These are phyloP conservation scores for Acorus calamus DNA, from an alignment of 106 monocot genomes.

Conservation along the genomic window DNA sequence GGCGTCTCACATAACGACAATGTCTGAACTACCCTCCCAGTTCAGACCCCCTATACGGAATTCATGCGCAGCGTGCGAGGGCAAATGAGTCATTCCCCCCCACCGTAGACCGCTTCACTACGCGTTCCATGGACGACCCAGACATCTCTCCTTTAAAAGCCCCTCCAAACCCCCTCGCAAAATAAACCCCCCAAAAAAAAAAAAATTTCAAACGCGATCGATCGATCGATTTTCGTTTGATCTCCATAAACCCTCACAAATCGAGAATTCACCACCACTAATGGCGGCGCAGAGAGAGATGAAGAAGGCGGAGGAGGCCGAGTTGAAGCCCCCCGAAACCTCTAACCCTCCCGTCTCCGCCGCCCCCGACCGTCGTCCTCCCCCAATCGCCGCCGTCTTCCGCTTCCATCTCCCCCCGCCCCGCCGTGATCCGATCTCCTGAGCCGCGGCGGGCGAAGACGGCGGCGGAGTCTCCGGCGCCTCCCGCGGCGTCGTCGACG, in stretches of 20 bases:
- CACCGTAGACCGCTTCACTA: no score
- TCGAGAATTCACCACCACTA: neutral
- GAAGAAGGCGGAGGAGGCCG: conserved; percentile 33
- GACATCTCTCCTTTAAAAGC: no score
- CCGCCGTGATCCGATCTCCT: conserved; percentile 1
- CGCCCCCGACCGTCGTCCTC: conserved; percentile 42
- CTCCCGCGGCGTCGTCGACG: neutral
- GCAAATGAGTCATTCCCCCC: no score
- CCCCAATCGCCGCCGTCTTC: conserved; percentile 12
- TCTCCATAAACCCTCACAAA: neutral
- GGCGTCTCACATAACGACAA: no score
- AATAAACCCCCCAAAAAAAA: no score
- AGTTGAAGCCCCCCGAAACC: conserved; percentile 33
- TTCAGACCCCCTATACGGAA: no score
- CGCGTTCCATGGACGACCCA: no score
- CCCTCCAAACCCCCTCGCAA: no score
- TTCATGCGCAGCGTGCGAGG: no score
- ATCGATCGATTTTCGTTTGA: no score
- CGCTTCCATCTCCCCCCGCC: conserved; percentile 6
- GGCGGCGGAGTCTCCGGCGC: neutral
- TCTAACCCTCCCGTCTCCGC: conserved; percentile 32
- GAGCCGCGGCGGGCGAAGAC: neutral
- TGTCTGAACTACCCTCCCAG: no score
- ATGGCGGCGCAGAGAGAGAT: conserved; percentile 34
- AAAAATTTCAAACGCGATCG: no score